Base-by-base conservation (phyloP, 257 asterid genomes). In the Solanum chiquidenum region DNA sequence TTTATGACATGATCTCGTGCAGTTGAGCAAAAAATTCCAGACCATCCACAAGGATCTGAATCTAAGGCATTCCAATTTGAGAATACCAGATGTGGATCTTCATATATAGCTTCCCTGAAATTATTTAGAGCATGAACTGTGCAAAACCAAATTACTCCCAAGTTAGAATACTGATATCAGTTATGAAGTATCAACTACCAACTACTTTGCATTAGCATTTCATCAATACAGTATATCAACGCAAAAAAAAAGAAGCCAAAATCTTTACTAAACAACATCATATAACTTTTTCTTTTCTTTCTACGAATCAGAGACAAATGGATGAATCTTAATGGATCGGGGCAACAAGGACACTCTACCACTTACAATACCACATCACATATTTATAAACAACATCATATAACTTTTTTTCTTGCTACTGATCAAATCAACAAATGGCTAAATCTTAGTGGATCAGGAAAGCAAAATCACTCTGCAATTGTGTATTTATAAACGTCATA, bases 41-140 rank as follows among this genome's bases (percentile, higher is more conserved):
- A 84, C 99, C 99, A 97, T 29, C 90, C 86, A 91, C 99, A 97
- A 90, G 99, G 98, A 92, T 95, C 93, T 77, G 98, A 91, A 86
- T 92, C 95, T 60, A 94, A 86, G 79, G 94, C 84, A 79, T 94
- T 94, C 99, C 99, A 97, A 92, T 92, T 94, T 60, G 99, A 94
- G 76, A 97, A 90, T 85, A 92, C 92, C 88, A 90, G 86, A 64
- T 84, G 88, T 38, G 99, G 99, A 95, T 97, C 99, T 89, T 95
- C 98, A 88, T 90, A 88, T 86, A 96, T 94, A 84, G 98, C 96
- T 90, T 95, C 98, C 93, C 94, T 97, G 93, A 97, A 95, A 34
- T 92, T 89, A 86, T 86, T 90, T 69, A 97, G 95, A 87, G 96
- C 98, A 89, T 89, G 91, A 93, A 96, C 99, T 97, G 95, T 16